Conservation (phyloP, 2,329 filamentous ascomycete genomes). For the Calonectria hongkongensis region DNA sequence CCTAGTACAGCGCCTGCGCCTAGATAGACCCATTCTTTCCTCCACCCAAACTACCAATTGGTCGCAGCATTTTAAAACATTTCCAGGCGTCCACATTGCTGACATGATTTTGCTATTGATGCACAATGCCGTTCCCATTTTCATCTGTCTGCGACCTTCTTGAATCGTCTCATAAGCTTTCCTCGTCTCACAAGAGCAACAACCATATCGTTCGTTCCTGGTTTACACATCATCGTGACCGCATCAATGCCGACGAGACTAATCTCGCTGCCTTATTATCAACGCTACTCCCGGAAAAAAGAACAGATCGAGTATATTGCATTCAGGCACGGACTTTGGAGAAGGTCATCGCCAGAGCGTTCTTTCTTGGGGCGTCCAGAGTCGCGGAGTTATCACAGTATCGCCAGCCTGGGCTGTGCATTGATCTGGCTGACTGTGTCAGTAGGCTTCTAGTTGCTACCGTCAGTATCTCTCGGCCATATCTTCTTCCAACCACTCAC, state of each 20-base stretch:
- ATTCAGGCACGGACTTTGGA: conserved; percentile 78
- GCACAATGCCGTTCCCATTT: conserved; percentile 79
- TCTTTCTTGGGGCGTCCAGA: conserved; percentile 79
- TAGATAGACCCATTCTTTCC: conserved; percentile 11
- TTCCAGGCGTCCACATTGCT: not conserved
- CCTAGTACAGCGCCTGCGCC: conserved; percentile 30
- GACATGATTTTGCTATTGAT: conserved; percentile 35
- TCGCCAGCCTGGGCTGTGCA: conserved; percentile 71
- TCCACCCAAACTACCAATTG: not conserved
- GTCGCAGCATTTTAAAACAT: conserved; percentile 14
- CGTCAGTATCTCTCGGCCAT: conserved; percentile 62
- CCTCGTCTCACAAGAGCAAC: conserved; percentile 57
- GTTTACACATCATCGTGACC: conserved; percentile 79
- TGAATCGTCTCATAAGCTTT: conserved; percentile 75
- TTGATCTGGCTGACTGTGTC: conserved; percentile 84
- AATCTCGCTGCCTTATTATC: conserved; percentile 81
- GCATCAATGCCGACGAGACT: conserved; percentile 74
- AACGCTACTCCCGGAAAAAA: conserved; percentile 83
- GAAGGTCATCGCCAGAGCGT: conserved; percentile 79
- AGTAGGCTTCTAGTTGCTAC: conserved; percentile 78
- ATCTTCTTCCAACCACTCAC: not conserved
- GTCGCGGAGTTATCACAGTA: conserved; percentile 78
- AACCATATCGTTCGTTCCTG: conserved; percentile 73
- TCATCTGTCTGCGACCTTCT: conserved; percentile 84
- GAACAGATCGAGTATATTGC: conserved; percentile 86